Base-by-base conservation (phyloP, 73 alveolate genomes). In the Symbiodinium natans region DNA sequence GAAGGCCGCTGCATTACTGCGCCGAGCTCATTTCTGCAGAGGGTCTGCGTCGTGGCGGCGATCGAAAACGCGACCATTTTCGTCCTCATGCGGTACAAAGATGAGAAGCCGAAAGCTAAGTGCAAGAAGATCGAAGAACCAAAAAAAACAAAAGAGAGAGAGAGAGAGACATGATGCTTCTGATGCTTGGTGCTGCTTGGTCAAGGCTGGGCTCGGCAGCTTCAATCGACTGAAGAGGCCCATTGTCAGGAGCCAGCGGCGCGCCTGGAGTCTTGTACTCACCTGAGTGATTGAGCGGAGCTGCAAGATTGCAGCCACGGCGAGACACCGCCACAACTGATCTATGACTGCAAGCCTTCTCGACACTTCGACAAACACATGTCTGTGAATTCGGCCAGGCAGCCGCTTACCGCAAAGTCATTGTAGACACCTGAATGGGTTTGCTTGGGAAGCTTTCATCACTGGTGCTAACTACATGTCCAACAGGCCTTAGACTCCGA, bases 181-280 rank as follows among this genome's bases (percentile, higher is more conserved):
- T 46, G 59, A 46, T 46, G 59, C 13, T 46, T 13, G 59, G 25
- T 3, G 36, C 9, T 23, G 77, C 39, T 46, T 1, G 68, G 68
- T 15, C 63, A 33, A 33, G 96, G 41, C 98, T 34, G 46, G 92
- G 38, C 29, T 0, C 98, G 68, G 90, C 98, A 19, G 98, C 98
- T 52, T 92, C 98, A 23, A 80, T 92, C 82, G 98, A 92, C 90
- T 80, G 90, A 80, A 92, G 92, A 27, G 92, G 92, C 34, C 98
- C 98, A 39, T 52, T 75, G n/a, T 74, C 98, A 2, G 98, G 98
- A 38, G 98, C 98, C 92, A 92, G 82, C 34, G 98, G 98, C 56
- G 98, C 98, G 46, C 98, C 98, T 2, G 98, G 98, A 80, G 90
- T 92, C 83, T 80, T 92, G 92, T 92, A 90, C 77, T 90, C 97